Conservation (phyloP, 306 rosid species). For the Lotus japonicus region DNA sequence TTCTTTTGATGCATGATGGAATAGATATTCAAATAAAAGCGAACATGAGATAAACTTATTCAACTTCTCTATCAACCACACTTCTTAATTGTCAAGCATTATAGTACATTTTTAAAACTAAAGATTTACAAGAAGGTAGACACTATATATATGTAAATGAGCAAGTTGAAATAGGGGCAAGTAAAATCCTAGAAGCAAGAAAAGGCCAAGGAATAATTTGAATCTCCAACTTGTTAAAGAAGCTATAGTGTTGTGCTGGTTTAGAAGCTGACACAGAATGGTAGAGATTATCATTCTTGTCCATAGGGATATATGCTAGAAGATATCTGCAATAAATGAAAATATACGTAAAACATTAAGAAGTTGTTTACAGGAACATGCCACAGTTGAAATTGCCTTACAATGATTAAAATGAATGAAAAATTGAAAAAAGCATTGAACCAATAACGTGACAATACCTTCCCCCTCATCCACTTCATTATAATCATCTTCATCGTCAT, state of each 20-base stretch:
- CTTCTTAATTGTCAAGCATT: neutral
- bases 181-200: neutral
- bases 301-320: slow-evolving; percentile 13
- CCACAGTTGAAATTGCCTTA: neutral
- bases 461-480: slow-evolving; percentile 20
- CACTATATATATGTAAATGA: neutral
- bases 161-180: neutral
- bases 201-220: neutral
- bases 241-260: neutral
- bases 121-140: neutral
- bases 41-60: no score
- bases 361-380: neutral
- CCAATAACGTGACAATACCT: slow-evolving; percentile 29
- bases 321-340: slow-evolving; percentile 31
- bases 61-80: neutral
- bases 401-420: neutral
- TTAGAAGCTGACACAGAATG: neutral
- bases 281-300: neutral
- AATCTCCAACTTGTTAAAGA: neutral
- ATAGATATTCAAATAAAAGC: no score
- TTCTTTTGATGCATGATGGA: no score
- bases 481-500: slow-evolving; percentile 51
- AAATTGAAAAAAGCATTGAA: neutral
- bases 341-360: neutral
- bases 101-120: neutral